Evolutionary conservation across 352 stramenopile species (phyloP), one percentile per base, ranked within the genome.

Genomic region (Pythium sukuiense): DNA sequence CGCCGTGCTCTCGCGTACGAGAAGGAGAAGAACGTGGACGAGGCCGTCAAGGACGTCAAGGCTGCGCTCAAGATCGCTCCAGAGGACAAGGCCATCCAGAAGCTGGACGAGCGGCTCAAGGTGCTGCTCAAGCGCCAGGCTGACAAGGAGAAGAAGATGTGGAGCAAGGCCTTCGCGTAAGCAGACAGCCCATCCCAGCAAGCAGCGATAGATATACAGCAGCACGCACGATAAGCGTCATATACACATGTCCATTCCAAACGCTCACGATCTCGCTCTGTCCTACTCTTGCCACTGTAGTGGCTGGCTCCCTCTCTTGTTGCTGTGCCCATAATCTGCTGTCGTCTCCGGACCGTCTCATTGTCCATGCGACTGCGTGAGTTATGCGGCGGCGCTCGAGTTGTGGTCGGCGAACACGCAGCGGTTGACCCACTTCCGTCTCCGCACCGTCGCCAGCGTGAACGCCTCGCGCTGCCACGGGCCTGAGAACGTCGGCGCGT

Each of bases 61-160:
- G 65, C 70, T 14, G 83, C 84, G 45, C 65, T 90, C 58, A 43
- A 65, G 32, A 27, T 90, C 16, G 76, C 80, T 30, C 84, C 84
- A 0, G 81, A 94, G 37, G 88, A 97, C 75, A 90, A 90, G 53
- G 82, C 85, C 4, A 81, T 96, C 54, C 50, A 76, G 41, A 86
- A 87, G 65, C 75, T 96, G 9, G 76, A 93, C 58, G 81, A 92
- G 41, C 83, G 83, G 9, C 67, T 95, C 32, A 89, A 91, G 65
- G 30, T 83, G 49, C 66, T 85, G 56, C 65, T 85, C 39, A 89
- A 89, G 66, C 83, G 81, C 33, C 81, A 97, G 63, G 70, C 93
- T 12, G 85, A 95, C 65, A 95, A 90, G 77, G 87, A 95, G 68
- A 97, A 96, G 76, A 92, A 93, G 75, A 96, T 97, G 87, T 96